Evolutionary conservation across 345 rosid genomes (phyloP).

Genomic region (Gossypioides kirkii): DNA sequence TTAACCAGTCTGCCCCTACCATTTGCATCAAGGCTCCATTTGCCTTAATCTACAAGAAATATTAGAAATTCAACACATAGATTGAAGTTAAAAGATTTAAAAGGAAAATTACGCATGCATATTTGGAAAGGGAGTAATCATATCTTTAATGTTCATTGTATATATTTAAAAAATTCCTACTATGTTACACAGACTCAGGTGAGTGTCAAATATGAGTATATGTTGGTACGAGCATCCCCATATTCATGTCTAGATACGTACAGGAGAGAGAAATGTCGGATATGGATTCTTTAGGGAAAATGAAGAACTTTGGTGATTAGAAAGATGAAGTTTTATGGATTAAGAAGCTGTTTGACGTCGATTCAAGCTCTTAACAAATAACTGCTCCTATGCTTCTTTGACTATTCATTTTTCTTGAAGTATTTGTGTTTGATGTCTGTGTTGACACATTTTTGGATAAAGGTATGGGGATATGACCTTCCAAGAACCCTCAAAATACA

Average conservation of each 20-base stretch:
- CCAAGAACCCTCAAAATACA: neutral
- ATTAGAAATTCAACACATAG: neutral
- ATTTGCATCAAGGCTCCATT: constrained; percentile 66
- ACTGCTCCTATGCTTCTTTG: neutral
- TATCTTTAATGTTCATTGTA: neutral
- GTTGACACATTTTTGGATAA: neutral
- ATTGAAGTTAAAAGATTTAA: constrained; percentile 1
- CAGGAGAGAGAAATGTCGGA: too few species aligned
- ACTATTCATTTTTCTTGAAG: neutral
- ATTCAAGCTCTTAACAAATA: neutral
- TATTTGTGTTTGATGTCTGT: neutral
- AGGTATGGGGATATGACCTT: neutral
- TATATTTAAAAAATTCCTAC: too few species aligned
- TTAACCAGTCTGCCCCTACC: constrained; percentile 96
- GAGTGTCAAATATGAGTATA: too few species aligned
- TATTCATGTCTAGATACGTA: too few species aligned
- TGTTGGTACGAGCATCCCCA: too few species aligned
- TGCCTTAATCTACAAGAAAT: constrained; percentile 54
- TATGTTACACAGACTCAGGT: too few species aligned
- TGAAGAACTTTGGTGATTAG: neutral
- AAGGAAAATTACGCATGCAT: neutral
- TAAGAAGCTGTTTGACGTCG: neutral
- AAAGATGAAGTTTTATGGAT: neutral
- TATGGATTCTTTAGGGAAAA: too few species aligned
- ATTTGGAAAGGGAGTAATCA: neutral